These are phyloP conservation scores for Zoysia japonica DNA, from an alignment of 176 grass and related monocot species.

Conservation along the genomic window DNA sequence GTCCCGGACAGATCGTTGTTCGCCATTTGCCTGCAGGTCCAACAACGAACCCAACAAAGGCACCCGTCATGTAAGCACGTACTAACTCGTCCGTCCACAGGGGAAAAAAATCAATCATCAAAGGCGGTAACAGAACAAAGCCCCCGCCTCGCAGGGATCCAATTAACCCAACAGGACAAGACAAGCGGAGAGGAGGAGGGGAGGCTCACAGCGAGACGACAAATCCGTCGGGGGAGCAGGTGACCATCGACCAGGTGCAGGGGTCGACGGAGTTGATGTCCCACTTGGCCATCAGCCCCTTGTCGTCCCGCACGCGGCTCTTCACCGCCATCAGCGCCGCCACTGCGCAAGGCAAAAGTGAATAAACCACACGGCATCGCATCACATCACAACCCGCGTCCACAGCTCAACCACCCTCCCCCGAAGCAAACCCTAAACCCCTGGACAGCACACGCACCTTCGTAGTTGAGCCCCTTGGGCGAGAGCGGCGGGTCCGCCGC, in stretches of 20 bases:
- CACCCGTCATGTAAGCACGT: no score
- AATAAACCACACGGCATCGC: not conserved
- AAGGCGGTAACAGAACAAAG: not conserved
- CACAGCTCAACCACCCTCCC: not conserved
- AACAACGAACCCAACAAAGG: not conserved
- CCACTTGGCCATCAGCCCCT: slow-evolving; percentile 67
- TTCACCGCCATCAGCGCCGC: slow-evolving; percentile 93
- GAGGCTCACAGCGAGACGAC: slow-evolving; percentile 74
- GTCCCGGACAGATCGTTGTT: slow-evolving; percentile 69
- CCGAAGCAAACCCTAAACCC: slow-evolving; percentile 6
- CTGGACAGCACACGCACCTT: slow-evolving; percentile 44
- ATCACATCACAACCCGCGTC: not conserved
- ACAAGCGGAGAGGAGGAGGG: not conserved
- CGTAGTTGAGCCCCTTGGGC: slow-evolving; percentile 96
- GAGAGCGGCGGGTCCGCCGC: slow-evolving; percentile 82
- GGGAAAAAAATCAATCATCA: not conserved
- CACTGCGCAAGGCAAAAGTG: slow-evolving; percentile 53
- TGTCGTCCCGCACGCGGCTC: slow-evolving; percentile 85
- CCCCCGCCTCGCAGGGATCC: not conserved
- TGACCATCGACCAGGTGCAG: slow-evolving; percentile 97
- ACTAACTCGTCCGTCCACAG: not conserved
- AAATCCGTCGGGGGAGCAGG: slow-evolving; percentile 81
- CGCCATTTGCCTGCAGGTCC: slow-evolving; percentile 89
- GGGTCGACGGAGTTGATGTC: slow-evolving; percentile 98
- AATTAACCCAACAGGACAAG: not conserved